Conservation (phyloP, 2,329 filamentous ascomycete genomes). For the Cryphonectria naterciae region DNA sequence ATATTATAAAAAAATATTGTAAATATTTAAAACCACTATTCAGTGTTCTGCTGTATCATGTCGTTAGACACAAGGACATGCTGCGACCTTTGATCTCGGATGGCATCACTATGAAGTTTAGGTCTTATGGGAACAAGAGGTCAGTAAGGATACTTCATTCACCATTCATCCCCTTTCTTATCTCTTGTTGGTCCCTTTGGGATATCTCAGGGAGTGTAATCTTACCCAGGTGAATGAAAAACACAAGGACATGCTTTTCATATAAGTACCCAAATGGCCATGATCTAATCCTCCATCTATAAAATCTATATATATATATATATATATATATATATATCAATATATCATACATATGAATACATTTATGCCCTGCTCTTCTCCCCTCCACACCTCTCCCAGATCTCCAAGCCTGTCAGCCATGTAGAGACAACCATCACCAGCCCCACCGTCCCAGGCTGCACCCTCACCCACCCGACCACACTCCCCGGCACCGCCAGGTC, state of each 20-base stretch:
- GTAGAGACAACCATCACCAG: conserved; percentile 65
- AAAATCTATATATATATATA: neutral
- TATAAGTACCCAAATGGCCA: neutral
- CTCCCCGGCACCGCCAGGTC: conserved; percentile 67
- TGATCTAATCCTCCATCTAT: neutral
- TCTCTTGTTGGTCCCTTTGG: neutral
- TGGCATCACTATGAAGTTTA: neutral
- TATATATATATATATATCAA: neutral
- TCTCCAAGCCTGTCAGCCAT: conserved; percentile 60
- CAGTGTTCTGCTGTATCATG: neutral
- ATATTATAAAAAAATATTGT: neutral
- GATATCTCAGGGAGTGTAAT: neutral
- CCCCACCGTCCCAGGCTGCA: conserved; percentile 57
- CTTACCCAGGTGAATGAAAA: neutral
- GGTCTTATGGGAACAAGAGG: neutral
- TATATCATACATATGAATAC: neutral
- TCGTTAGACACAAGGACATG: neutral
- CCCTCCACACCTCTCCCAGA: conserved; percentile 60
- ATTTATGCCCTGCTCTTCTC: neutral
- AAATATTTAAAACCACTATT: neutral
- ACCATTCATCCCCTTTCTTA: neutral
- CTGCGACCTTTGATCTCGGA: neutral
- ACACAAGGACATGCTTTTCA: neutral
- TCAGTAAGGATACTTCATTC: neutral
- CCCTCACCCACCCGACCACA: conserved; percentile 63